phyloP scores from a whole-genome alignment of 2,329 filamentous ascomycete species.

The Sporothrix sp. region DNA sequence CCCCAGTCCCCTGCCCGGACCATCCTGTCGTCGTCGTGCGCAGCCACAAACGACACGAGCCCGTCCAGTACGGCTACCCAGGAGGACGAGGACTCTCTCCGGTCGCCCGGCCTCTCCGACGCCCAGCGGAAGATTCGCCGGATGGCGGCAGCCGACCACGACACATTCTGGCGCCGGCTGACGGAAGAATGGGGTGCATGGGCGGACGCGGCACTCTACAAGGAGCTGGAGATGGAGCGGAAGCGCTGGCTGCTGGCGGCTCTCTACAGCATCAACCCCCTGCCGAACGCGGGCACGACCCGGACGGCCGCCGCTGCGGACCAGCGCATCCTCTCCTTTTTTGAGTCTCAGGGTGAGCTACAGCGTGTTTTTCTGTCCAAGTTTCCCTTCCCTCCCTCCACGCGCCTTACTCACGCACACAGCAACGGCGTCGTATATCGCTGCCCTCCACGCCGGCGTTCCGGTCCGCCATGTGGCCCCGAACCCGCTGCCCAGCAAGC shows the following conservation, averaged over 20 bases:
- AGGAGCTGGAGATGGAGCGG: constrained; percentile 37
- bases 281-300: constrained; percentile 16
- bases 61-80: background rate
- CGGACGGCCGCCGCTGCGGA: constrained; percentile 10
- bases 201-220: constrained; percentile 39
- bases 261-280: constrained; percentile 38
- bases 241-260: constrained; percentile 28
- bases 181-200: constrained; percentile 43
- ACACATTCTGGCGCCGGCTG: constrained; percentile 44
- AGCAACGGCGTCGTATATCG: constrained; percentile 43
- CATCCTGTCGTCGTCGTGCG: background rate
- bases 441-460: constrained; percentile 31
- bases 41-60: background rate
- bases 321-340: constrained; percentile 36
- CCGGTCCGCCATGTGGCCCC: constrained; percentile 39
- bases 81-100: constrained; percentile 12
- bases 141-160: constrained; percentile 44
- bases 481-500: constrained; percentile 28
- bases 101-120: constrained; percentile 24
- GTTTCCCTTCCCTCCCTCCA: too few species aligned
- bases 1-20: background rate
- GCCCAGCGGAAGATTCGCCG: constrained; percentile 45
- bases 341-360: constrained; percentile 39
- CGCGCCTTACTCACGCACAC: constrained; percentile 12
- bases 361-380: too few species aligned